Conservation (phyloP, 1,284 basidiomycete genomes). For the Albatrellus sp. region DNA sequence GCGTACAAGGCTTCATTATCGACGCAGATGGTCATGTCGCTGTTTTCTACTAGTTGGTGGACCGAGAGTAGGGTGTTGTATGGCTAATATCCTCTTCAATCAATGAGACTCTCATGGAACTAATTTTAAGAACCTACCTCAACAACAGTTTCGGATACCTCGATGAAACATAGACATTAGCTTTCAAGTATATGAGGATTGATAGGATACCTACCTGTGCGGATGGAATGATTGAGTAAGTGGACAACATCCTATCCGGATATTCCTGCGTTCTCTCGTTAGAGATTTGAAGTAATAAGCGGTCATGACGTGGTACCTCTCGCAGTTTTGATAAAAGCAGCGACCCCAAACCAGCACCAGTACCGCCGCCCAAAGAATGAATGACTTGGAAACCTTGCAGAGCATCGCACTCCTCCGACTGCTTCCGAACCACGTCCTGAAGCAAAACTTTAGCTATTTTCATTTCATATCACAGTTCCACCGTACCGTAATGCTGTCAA, state of each 20-base stretch:
- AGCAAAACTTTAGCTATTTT: constrained; percentile 2
- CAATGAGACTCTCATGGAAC: background rate
- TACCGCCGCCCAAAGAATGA: constrained; percentile 91
- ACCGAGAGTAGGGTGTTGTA: constrained; percentile 88
- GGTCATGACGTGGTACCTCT: constrained; percentile 35
- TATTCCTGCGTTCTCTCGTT: constrained; percentile 51
- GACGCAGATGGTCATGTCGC: constrained; percentile 83
- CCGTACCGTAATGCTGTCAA: constrained; percentile 70
- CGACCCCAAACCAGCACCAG: constrained; percentile 79
- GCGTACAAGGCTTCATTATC: constrained; percentile 86
- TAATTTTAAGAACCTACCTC: constrained; percentile 36
- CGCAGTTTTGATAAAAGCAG: constrained; percentile 76
- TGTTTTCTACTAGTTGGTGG: constrained; percentile 87
- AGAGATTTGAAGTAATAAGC: constrained; percentile 20
- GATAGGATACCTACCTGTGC: constrained; percentile 51
- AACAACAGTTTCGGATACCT: constrained; percentile 92
- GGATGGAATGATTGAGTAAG: constrained; percentile 86
- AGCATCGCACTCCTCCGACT: constrained; percentile 74
- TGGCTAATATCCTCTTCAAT: constrained; percentile 33
- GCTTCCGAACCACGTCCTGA: constrained; percentile 59
- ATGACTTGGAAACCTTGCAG: constrained; percentile 91
- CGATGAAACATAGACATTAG: constrained; percentile 3
- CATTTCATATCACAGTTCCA: background rate
- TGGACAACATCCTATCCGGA: constrained; percentile 88
- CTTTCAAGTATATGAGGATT: background rate